Percentiles rank a stretch among this genome's conserved stretches.
Conservation (phyloP, 768 basidiomycete genomes). For the Suillus discolor region DNA sequence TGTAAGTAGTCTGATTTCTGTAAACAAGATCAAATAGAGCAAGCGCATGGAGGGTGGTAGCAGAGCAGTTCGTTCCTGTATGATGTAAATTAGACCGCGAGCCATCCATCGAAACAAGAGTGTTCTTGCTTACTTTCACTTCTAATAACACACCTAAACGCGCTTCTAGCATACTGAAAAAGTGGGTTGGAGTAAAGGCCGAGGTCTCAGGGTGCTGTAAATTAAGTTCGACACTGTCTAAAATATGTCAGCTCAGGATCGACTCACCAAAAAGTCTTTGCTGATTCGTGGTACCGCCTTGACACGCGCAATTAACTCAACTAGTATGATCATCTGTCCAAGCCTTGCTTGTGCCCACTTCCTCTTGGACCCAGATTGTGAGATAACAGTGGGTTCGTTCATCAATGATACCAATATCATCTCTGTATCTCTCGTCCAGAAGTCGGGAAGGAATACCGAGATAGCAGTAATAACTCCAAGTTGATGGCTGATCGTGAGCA, state of each 20-base stretch:
- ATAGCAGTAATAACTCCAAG: slow-evolving; percentile 55
- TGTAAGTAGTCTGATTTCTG: slow-evolving; percentile 64
- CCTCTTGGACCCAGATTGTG: slow-evolving; percentile 16
- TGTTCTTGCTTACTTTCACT: slow-evolving; percentile 46
- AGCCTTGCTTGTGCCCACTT: slow-evolving; percentile 53
- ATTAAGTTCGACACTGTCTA: neutral
- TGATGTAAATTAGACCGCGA: neutral
- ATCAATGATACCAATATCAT: slow-evolving; percentile 75
- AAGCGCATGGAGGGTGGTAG: slow-evolving; percentile 61
- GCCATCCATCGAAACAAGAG: neutral
- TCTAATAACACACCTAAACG: slow-evolving; percentile 58
- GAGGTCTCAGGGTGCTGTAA: slow-evolving; percentile 3
- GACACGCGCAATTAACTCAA: slow-evolving; percentile 62
- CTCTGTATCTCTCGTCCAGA: slow-evolving; percentile 71
- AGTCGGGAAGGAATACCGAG: slow-evolving; percentile 56
- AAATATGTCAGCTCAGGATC: neutral
- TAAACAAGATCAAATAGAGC: slow-evolving; percentile 61
- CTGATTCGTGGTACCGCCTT: slow-evolving; percentile 46
- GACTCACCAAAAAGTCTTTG: slow-evolving; percentile 41
- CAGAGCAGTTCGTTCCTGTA: slow-evolving; percentile 53
- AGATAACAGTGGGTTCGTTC: slow-evolving; percentile 41
- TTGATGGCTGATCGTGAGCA: slow-evolving; percentile 58
- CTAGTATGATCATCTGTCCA: slow-evolving; percentile 62
- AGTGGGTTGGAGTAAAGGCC: slow-evolving; percentile 24
- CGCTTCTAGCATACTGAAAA: slow-evolving; percentile 57